Evolutionary conservation across 495 filamentous ascomycete species (phyloP).

Genomic region (Aspergillus mulundensis): DNA sequence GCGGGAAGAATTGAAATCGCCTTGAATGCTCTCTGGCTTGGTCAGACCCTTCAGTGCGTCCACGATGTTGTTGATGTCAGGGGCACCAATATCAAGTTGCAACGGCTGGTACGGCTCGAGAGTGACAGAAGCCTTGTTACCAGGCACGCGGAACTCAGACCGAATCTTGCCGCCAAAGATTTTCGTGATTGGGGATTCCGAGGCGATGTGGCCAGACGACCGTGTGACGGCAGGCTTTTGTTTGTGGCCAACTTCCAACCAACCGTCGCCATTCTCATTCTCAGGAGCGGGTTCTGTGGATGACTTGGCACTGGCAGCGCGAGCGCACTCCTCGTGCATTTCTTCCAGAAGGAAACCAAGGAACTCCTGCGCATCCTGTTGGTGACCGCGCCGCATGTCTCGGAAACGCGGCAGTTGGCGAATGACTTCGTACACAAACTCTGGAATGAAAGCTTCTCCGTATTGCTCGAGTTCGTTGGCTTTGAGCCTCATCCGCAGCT

Average conservation of each 20-base stretch:
- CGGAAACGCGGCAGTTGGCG: constrained; percentile 80
- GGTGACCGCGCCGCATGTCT: constrained; percentile 90
- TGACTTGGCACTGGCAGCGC: constrained; percentile 58
- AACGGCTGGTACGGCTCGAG: constrained; percentile 90
- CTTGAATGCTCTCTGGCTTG: constrained; percentile 75
- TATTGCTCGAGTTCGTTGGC: constrained; percentile 81
- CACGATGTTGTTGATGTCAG: constrained; percentile 80
- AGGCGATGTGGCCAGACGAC: constrained; percentile 69
- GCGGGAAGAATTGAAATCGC: constrained; percentile 79
- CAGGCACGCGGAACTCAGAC: constrained; percentile 83
- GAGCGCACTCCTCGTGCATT: constrained; percentile 86
- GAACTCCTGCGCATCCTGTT: constrained; percentile 98
- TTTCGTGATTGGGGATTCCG: constrained; percentile 81
- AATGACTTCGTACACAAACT: constrained; percentile 94
- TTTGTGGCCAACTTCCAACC: constrained; percentile 92
- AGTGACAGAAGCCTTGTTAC: constrained; percentile 84
- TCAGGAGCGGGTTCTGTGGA: constrained; percentile 36
- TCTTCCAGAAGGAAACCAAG: constrained; percentile 89
- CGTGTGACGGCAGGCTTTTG: constrained; percentile 84
- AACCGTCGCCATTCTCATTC: constrained; percentile 51
- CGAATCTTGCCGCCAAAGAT: constrained; percentile 92
- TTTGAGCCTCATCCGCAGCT: constrained; percentile 69
- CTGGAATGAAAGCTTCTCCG: constrained; percentile 86
- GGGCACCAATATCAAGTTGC: constrained; percentile 86
- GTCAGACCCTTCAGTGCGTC: constrained; percentile 87